Base-by-base conservation (phyloP, 2,329 filamentous ascomycete species). In the Coniochaeta ligniaria region DNA sequence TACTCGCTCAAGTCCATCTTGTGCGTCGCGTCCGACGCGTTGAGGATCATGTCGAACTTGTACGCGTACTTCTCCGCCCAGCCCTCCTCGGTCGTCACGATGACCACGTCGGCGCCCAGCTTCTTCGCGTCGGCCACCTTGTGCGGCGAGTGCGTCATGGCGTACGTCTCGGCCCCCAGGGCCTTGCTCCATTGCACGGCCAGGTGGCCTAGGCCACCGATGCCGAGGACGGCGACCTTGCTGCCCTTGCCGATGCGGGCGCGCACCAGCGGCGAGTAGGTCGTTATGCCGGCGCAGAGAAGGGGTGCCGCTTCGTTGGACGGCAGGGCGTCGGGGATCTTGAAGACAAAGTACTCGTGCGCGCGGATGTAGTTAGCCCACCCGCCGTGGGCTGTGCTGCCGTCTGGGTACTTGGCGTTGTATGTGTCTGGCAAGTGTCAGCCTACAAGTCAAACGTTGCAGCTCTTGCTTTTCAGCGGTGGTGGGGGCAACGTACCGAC, bases 231-330 rank as follows among this genome's bases (percentile, higher is more conserved):
- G 0, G 85, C 90, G 0, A 94, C 87, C 4, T 75, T 79, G 72
- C 89, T 90, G 5, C 89, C 90, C 0, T 87, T 86, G 0, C 90
- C 90, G 36, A 84, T 81, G 1, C 83, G 84, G 38, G 89, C 85
- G 31, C 87, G 81, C 57, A 81, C 81, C 17, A 95, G 74, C 0
- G 91, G 90, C 5, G 83, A 82, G 70, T 83, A 95, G 0, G 88
- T 82, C 0, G 91, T 95, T 59, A 94, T 80, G 1, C 91, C 91
- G 1, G 86, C 91, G 69, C 91, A 94, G 31, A 94, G 79, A 77
- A 95, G 85, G 1, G 90, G 90, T 1, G 89, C 83, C 0, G 79
- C 81, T 1, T 76, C 69, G 35, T 80, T 77, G 0, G 77, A 77
- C 8, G 76, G 71, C 11, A 86, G 72, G 1, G 69, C 71, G n/a